A percentile compares a stretch with the other conserved stretches of the same genome.
These are phyloP conservation scores for Pichia sp. DNA, from an alignment of 1,139 yeast genomes.

Conservation along the genomic window DNA sequence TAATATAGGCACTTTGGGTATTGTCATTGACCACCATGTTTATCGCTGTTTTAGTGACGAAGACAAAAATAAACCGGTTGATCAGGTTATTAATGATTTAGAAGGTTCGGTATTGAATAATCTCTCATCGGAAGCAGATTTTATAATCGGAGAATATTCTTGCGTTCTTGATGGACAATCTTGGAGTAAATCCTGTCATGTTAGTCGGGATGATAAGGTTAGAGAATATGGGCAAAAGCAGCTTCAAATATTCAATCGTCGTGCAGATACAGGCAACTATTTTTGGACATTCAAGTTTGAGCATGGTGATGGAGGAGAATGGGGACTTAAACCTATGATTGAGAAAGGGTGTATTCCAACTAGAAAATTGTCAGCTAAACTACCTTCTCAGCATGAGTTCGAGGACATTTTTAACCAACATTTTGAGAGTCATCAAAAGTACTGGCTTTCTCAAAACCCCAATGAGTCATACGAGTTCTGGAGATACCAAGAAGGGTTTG, in stretches of 20 bases:
- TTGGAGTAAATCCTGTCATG: conserved; percentile 48
- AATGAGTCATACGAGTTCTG: conserved; percentile 69
- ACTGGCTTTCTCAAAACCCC: conserved; percentile 60
- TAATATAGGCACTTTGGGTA: conserved; percentile 40
- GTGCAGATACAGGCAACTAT: conserved; percentile 63
- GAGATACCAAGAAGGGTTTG: conserved; percentile 71
- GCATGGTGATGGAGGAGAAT: conserved; percentile 89
- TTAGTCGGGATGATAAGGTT: conserved; percentile 41
- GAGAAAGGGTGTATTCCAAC: conserved; percentile 53
- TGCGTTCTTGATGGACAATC: conserved; percentile 74
- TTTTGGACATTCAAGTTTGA: conserved; percentile 91
- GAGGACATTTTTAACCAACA: conserved; percentile 36
- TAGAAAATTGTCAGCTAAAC: conserved; percentile 18
- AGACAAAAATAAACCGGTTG: conserved; percentile 62
- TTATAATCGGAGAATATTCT: conserved; percentile 83
- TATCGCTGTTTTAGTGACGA: conserved; percentile 79
- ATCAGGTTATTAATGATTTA: conserved; percentile 54
- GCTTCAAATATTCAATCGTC: conserved; percentile 35
- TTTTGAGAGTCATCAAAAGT: conserved; percentile 43
- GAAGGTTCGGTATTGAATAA: conserved; percentile 45
- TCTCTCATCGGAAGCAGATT: conserved; percentile 52
- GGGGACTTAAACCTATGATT: conserved; percentile 84
- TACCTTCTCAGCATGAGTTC: conserved; percentile 38
- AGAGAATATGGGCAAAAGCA: conserved; percentile 40
- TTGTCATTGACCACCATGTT: conserved; percentile 76